Evolutionary conservation across 2,329 filamentous ascomycete species (phyloP), one percentile per base, ranked within the genome.

Genomic region (Pseudocercospora musae): DNA sequence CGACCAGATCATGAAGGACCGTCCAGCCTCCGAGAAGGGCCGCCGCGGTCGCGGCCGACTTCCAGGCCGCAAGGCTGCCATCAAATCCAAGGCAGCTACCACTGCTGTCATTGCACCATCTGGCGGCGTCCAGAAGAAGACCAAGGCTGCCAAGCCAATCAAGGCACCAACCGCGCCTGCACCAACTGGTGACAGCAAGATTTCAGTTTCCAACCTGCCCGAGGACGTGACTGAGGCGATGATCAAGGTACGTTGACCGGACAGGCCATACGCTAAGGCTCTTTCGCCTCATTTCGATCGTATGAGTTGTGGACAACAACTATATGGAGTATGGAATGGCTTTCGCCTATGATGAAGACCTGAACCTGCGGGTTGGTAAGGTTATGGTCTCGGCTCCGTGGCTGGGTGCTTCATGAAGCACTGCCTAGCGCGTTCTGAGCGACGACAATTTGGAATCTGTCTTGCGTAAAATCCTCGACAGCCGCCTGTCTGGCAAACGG

Each of bases 221-320:
- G 88, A 89, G 83, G 95, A 99, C 87, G 92, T 99, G 80, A 91
- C 88, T 81, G 94, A 98, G 86, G 83, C 82, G 82, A 91, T 96
- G 88, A 96, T 99, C 84, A 98, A 99, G 95, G 95, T 99, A 99
- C 96, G 95, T 99, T 92, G 90, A 92, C 88, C 84, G 86, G 89
- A 89, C 62, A 66, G 71, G 77, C 74, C 76, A 72, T 76, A 72
- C 77, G 77, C 77, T 71, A 67, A 67, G 65, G 70, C 63, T 69
- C 69, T 69, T 21, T 65, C 64, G 68, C 65, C 70, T 68, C 50
- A 67, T 68, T 67, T 71, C 73, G 70, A 66, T 72, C 33, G 48
- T 62, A 52, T 53, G 27, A 55, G 54, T 61, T 60, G 49, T 62
- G 61, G 59, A 58, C 62, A 57, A 64, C 62, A 46, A 31, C 18